Conservation (phyloP, 257 asterid species). For the Prunella vulgaris region DNA sequence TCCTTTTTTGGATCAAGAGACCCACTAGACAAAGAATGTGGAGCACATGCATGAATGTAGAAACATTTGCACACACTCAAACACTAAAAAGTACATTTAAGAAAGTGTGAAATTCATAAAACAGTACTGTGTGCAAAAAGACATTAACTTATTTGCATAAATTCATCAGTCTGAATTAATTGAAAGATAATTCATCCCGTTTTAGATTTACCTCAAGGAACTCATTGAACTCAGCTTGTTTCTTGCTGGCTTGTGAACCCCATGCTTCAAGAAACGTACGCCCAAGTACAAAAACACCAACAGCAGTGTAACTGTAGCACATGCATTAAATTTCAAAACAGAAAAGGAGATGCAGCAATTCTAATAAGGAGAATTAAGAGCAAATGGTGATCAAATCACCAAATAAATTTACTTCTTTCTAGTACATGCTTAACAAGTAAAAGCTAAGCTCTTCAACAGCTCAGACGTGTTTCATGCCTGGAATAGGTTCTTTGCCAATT, state of each 20-base stretch:
- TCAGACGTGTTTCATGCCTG: not conserved
- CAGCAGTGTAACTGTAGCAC: slow-evolving; percentile 79
- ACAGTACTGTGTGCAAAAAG: not conserved
- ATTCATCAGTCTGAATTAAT: slow-evolving; percentile 12
- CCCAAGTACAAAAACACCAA: slow-evolving; percentile 97
- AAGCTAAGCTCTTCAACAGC: slow-evolving; percentile 16
- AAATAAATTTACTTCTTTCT: not conserved
- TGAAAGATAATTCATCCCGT: not conserved
- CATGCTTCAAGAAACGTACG: slow-evolving; percentile 85
- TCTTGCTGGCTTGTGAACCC: slow-evolving; percentile 80
- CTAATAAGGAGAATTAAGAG: slow-evolving; percentile 10
- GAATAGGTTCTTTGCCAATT: too few relatives aligned
- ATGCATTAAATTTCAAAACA: slow-evolving; percentile 29
- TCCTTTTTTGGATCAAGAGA: slow-evolving; percentile 15
- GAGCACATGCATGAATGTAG: not conserved
- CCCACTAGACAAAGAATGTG: not conserved
- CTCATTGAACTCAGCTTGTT: slow-evolving; percentile 91
- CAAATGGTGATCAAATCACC: not conserved
- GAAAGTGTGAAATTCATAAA: slow-evolving; percentile 1
- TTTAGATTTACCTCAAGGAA: slow-evolving; percentile 67
- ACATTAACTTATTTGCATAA: slow-evolving; percentile 9
- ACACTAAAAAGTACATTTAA: slow-evolving; percentile 4
- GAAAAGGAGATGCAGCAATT: slow-evolving; percentile 17
- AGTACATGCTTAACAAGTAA: not conserved
- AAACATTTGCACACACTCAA: slow-evolving; percentile 5